Conservation (phyloP, 1,284 basidiomycete species). For the Tremellales sp. region DNA sequence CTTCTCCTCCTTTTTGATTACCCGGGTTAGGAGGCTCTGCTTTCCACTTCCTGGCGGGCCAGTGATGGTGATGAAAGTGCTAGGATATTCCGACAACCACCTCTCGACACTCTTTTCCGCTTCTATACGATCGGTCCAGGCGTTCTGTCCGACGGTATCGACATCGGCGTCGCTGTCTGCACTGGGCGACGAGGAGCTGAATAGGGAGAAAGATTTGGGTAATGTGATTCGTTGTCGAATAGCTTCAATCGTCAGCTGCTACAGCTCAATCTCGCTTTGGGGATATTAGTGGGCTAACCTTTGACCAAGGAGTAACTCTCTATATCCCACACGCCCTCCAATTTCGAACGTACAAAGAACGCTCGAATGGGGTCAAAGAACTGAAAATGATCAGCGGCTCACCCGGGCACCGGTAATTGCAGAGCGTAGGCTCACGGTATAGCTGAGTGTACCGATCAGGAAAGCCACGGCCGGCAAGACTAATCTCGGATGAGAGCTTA, state of each 20-base stretch:
- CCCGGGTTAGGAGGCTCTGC: constrained; percentile 61
- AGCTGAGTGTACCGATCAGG: constrained; percentile 79
- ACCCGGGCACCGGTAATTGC: background rate
- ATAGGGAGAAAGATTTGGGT: constrained; percentile 8
- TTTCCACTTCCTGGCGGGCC: constrained; percentile 94
- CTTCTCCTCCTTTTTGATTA: constrained; percentile 62
- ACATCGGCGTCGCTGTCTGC: constrained; percentile 10
- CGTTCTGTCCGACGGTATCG: constrained; percentile 44
- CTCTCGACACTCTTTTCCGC: constrained; percentile 62
- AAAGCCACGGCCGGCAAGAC: constrained; percentile 81
- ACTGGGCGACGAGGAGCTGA: constrained; percentile 3
- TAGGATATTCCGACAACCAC: constrained; percentile 39
- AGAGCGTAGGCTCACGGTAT: constrained; percentile 59
- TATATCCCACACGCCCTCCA: constrained; percentile 76
- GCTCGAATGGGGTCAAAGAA: constrained; percentile 88
- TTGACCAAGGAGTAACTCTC: constrained; percentile 46
- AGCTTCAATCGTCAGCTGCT: no score
- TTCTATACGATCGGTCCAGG: constrained; percentile 78
- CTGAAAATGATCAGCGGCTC: constrained; percentile 44
- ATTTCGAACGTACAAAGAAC: constrained; percentile 75
- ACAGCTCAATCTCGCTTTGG: background rate
- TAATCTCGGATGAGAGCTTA: constrained; percentile 78
- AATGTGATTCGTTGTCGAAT: constrained; percentile 7
- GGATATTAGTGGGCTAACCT: constrained; percentile 18
- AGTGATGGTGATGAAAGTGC: constrained; percentile 64